Evolutionary conservation across 2,329 filamentous ascomycete species (phyloP).

Genomic region (Lasiodiplodia hormozganensis): DNA sequence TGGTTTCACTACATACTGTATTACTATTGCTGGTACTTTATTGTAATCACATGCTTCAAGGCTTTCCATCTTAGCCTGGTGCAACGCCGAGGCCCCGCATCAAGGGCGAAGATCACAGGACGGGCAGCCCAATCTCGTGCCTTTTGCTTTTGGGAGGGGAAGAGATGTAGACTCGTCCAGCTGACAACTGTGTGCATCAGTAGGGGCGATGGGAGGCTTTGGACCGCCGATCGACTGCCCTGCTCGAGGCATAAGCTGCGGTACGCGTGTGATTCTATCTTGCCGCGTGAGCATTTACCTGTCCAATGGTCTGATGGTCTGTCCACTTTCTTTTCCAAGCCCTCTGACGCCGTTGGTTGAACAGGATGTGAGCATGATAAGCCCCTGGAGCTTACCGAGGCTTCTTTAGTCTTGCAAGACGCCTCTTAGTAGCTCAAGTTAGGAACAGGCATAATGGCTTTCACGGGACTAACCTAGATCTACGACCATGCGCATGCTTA

Average conservation of each 20-base stretch:
- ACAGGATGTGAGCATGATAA: not conserved
- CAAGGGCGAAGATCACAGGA: slow-evolving; percentile 19
- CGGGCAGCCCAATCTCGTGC: not conserved
- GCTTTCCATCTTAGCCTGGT: not conserved
- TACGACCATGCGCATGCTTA: not conserved
- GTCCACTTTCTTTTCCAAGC: not conserved
- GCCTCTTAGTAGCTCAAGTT: not conserved
- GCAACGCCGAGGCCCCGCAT: slow-evolving; percentile 22
- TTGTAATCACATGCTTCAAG: slow-evolving; percentile 28
- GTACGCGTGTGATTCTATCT: not conserved
- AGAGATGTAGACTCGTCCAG: slow-evolving; percentile 8
- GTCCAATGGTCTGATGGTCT: not conserved
- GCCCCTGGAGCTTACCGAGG: slow-evolving; percentile 10
- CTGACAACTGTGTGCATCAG: slow-evolving; percentile 6
- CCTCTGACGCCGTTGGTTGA: not conserved
- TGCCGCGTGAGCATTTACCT: slow-evolving; percentile 1
- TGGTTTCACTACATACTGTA: slow-evolving; percentile 27
- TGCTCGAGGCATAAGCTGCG: not conserved
- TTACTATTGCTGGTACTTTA: slow-evolving; percentile 16
- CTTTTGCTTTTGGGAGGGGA: not conserved
- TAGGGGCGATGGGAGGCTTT: not conserved
- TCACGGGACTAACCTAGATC: not conserved
- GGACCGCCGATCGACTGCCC: not conserved
- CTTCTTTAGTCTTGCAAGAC: not conserved
- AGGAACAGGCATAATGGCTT: slow-evolving; percentile 1